phyloP scores from a whole-genome alignment of 1,284 basidiomycete genomes.

The Pterulicium gracile region DNA sequence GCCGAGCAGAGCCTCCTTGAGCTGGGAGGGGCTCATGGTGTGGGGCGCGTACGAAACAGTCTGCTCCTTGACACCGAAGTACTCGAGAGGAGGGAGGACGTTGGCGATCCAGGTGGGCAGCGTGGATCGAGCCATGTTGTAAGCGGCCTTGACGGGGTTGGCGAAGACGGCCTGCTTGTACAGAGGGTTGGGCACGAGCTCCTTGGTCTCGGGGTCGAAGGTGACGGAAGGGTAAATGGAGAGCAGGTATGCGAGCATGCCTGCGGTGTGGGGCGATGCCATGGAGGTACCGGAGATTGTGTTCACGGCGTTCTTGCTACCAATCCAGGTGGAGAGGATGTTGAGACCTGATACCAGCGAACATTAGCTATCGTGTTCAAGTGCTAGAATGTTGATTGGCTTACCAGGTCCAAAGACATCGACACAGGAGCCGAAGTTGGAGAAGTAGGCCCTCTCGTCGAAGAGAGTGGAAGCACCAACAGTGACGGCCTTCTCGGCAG shows the following conservation, averaged over 20 bases:
- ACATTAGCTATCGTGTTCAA: constrained; percentile 7
- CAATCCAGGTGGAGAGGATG: constrained; percentile 73
- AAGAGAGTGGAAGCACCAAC: constrained; percentile 76
- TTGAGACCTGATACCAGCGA: constrained; percentile 44
- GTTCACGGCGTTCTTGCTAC: constrained; percentile 42
- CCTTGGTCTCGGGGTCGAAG: constrained; percentile 36
- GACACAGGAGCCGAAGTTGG: constrained; percentile 70
- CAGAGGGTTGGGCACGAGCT: constrained; percentile 14
- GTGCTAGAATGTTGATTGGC: constrained; percentile 7
- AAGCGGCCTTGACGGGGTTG: constrained; percentile 26
- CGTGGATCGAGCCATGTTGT: constrained; percentile 39
- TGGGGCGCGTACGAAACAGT: constrained; percentile 33
- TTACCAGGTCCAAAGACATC: constrained; percentile 75
- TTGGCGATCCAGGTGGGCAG: constrained; percentile 49
- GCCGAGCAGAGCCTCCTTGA: constrained; percentile 66
- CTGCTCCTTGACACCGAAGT: constrained; percentile 37
- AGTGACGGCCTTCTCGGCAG: constrained; percentile 68
- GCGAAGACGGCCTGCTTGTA: constrained; percentile 17
- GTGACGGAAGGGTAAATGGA: constrained; percentile 61
- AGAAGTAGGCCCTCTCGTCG: constrained; percentile 87
- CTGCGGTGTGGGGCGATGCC: constrained; percentile 62
- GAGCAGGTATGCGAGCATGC: constrained; percentile 76
- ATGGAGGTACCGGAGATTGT: constrained; percentile 70
- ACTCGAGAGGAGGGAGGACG: constrained; percentile 46
- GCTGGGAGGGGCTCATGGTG: constrained; percentile 47